Evolutionary conservation across 192 early-diverging fungal genomes (phyloP).

Genomic region (Coemansia sp.): DNA sequence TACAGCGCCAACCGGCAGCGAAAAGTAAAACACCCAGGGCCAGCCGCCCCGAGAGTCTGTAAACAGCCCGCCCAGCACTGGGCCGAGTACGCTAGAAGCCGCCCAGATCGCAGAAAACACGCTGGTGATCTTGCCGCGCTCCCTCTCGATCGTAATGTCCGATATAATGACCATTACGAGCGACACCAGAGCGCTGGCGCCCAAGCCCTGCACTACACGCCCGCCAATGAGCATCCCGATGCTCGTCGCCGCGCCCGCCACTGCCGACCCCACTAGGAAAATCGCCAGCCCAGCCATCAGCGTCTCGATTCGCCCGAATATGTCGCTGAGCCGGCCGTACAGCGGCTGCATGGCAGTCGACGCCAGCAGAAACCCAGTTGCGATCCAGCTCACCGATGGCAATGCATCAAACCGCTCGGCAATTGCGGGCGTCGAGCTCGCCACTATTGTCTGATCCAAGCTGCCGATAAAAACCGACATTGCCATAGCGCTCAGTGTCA

Average conservation of each 20-base stretch:
- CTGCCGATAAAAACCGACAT: slow-evolving; percentile 47
- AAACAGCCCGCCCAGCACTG: slow-evolving; percentile 59
- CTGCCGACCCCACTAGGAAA: slow-evolving; percentile 55
- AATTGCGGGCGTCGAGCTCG: slow-evolving; percentile 62
- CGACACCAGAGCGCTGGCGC: slow-evolving; percentile 62
- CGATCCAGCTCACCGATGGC: slow-evolving; percentile 71
- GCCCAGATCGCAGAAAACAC: slow-evolving; percentile 59
- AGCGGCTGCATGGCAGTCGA: slow-evolving; percentile 72
- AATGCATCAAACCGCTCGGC: slow-evolving; percentile 55
- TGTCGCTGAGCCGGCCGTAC: slow-evolving; percentile 78
- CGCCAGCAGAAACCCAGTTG: slow-evolving; percentile 62
- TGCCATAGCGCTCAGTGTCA: slow-evolving; percentile 35
- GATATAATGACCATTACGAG: slow-evolving; percentile 63
- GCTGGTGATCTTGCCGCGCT: slow-evolving; percentile 60
- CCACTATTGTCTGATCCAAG: slow-evolving; percentile 61
- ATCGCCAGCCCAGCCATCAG: slow-evolving; percentile 55
- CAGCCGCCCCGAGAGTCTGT: slow-evolving; percentile 43
- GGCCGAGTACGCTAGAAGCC: slow-evolving; percentile 57
- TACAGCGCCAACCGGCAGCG: slow-evolving; percentile 45
- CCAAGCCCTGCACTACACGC: slow-evolving; percentile 63
- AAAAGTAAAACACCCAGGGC: slow-evolving; percentile 62
- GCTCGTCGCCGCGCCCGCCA: slow-evolving; percentile 52
- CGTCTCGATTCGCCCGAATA: slow-evolving; percentile 69
- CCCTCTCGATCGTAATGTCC: slow-evolving; percentile 60
- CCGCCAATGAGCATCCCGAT: slow-evolving; percentile 67